phyloP scores from a whole-genome alignment of 331 rosid genomes.

The Cydonia oblonga region DNA sequence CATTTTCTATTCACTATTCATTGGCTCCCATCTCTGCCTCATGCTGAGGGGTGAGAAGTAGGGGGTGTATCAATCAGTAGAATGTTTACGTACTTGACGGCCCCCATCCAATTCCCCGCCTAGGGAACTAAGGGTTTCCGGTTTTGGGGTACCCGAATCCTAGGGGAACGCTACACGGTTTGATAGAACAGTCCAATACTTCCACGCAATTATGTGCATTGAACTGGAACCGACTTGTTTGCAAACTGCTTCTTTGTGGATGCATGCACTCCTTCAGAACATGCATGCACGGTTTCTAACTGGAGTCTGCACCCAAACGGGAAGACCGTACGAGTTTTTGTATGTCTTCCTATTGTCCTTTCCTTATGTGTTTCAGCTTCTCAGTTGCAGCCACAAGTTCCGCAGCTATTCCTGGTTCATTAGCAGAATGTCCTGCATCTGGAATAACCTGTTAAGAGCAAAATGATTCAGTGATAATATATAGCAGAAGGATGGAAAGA shows the following conservation, averaged over 20 bases:
- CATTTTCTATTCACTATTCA: too few relatives aligned
- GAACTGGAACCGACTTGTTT: neutral
- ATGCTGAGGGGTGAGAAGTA: too few relatives aligned
- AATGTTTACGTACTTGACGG: neutral
- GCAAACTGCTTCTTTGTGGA: neutral
- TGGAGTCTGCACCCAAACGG: neutral
- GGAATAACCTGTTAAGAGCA: slow-evolving; percentile 47
- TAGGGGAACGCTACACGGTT: neutral
- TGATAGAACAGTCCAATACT: neutral
- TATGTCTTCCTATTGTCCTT: slow-evolving; percentile 22
- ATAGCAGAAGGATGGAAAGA: neutral
- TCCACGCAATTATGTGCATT: neutral
- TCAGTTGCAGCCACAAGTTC: slow-evolving; percentile 94
- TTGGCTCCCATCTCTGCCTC: too few relatives aligned
- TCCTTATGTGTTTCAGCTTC: slow-evolving; percentile 48
- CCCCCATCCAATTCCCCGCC: neutral
- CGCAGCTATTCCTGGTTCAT: slow-evolving; percentile 77
- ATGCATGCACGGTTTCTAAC: neutral
- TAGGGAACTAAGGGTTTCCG: too few relatives aligned
- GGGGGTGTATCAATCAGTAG: neutral
- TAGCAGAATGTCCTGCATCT: slow-evolving; percentile 93
- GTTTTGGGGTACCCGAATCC: neutral
- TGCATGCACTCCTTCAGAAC: neutral
- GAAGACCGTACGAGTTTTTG: neutral
- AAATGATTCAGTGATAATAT: slow-evolving; percentile 8